phyloP scores from a whole-genome alignment of 2,329 filamentous ascomycete genomes.

The Cercospora brassicicola region DNA sequence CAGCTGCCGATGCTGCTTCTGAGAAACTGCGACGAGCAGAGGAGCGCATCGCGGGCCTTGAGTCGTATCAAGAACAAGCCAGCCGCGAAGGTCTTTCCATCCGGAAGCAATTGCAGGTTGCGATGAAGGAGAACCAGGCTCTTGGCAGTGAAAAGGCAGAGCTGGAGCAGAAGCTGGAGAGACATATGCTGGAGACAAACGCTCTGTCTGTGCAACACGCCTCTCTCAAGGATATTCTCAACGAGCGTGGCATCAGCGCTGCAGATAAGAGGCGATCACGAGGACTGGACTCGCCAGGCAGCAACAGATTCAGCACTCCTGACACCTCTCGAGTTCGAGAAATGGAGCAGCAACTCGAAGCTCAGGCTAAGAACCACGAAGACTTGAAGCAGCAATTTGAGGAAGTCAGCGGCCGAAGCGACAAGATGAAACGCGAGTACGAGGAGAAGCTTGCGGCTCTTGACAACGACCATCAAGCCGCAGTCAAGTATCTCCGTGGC shows the following conservation, averaged over 20 bases:
- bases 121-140: conserved; percentile 79
- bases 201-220: conserved; percentile 89
- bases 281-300: conserved; percentile 70
- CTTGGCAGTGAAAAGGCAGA: conserved; percentile 79
- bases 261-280: conserved; percentile 70
- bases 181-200: conserved; percentile 89
- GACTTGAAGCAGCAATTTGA: conserved; percentile 79
- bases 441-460: conserved; percentile 90
- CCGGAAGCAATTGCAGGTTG: conserved; percentile 81
- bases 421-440: conserved; percentile 85
- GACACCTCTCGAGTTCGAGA: conserved; percentile 78
- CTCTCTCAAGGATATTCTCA: conserved; percentile 87
- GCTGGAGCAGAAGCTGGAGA: conserved; percentile 76
- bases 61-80: conserved; percentile 95
- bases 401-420: conserved; percentile 72
- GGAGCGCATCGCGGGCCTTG: conserved; percentile 92
- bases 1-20: conserved; percentile 79
- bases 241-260: conserved; percentile 82
- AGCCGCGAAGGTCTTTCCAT: conserved; percentile 90
- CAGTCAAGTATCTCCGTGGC: conserved; percentile 95
- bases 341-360: conserved; percentile 82
- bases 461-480: conserved; percentile 96
- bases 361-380: conserved; percentile 75
- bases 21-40: conserved; percentile 90
- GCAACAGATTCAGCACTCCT: conserved; percentile 66